These are phyloP conservation scores for Tuber aestivum DNA, from an alignment of 495 filamentous ascomycete genomes.

Conservation along the genomic window DNA sequence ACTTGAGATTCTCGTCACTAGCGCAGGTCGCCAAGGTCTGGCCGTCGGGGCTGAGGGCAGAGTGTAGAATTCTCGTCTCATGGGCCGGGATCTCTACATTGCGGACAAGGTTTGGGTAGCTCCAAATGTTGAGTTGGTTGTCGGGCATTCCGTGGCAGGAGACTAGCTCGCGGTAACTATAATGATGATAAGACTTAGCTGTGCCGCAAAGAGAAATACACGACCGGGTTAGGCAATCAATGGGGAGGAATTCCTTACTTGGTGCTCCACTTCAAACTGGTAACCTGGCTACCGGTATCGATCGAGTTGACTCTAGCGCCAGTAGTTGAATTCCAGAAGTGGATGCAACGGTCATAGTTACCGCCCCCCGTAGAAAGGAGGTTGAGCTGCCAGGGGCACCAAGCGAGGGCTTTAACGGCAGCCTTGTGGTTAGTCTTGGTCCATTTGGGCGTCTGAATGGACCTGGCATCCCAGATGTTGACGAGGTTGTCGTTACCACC, in stretches of 20 bases:
- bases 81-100: slow-evolving; percentile 99
- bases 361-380: slow-evolving; percentile 93
- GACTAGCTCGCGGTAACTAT: slow-evolving; percentile 85
- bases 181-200: background rate
- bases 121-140: slow-evolving; percentile 97
- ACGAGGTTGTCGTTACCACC: slow-evolving; percentile 98
- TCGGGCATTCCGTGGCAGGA: slow-evolving; percentile 97
- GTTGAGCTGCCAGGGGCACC: slow-evolving; percentile 99
- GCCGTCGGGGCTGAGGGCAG: slow-evolving; percentile 88
- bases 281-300: slow-evolving; percentile 95
- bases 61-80: slow-evolving; percentile 92
- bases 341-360: slow-evolving; percentile 93
- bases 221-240: background rate
- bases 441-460: slow-evolving; percentile 87
- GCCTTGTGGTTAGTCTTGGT: slow-evolving; percentile 99
- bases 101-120: slow-evolving; percentile 90
- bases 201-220: background rate
- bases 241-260: slow-evolving; percentile 44
- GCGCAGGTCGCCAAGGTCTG: slow-evolving; percentile 92
- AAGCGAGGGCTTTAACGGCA: slow-evolving; percentile 93
- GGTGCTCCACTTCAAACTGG: slow-evolving; percentile 87
- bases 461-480: slow-evolving; percentile 97
- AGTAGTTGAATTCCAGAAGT: slow-evolving; percentile 99
- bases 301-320: slow-evolving; percentile 97
- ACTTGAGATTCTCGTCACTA: slow-evolving; percentile 88